Conservation (phyloP, 495 filamentous ascomycete genomes). For the Hyphodiscus hymeniophilus region DNA sequence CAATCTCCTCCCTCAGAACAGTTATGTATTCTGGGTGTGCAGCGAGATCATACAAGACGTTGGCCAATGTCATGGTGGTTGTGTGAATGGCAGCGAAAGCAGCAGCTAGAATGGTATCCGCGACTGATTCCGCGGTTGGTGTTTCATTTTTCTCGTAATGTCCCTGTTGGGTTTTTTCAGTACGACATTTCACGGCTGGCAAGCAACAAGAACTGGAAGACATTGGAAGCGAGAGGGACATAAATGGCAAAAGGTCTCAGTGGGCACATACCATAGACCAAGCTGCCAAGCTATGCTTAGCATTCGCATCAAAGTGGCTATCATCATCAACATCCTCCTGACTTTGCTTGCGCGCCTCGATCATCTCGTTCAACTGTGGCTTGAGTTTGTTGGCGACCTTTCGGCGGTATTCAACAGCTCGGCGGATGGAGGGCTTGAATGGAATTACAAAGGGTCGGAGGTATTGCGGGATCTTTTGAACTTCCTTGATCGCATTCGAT, state of each 20-base stretch:
- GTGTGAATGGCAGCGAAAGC: conserved; percentile 29
- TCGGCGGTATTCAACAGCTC: too few relatives aligned
- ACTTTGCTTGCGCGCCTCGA: not conserved
- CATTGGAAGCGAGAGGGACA: not conserved
- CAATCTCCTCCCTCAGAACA: too few relatives aligned
- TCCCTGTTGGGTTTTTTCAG: not conserved
- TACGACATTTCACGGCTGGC: not conserved
- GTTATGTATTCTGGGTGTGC: too few relatives aligned
- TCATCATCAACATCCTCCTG: not conserved
- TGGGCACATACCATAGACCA: conserved; percentile 14
- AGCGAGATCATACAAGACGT: conserved; percentile 15
- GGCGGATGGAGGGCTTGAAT: conserved; percentile 10
- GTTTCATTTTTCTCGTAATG: conserved; percentile 3
- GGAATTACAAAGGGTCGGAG: conserved; percentile 26
- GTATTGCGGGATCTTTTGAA: conserved; percentile 21
- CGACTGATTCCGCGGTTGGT: conserved; percentile 5
- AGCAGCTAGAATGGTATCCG: conserved; percentile 1
- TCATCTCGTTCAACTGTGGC: not conserved
- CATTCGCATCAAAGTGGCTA: conserved; percentile 4
- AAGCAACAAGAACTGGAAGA: too few relatives aligned
- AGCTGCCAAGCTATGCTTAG: conserved; percentile 5
- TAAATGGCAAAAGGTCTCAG: too few relatives aligned
- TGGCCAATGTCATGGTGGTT: conserved; percentile 20
- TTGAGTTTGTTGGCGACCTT: conserved; percentile 17
- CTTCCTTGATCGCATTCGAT: conserved; percentile 25